phyloP scores from a whole-genome alignment of 2,329 filamentous ascomycete species.

The Ophiocordyceps camponoti-leonardi region DNA sequence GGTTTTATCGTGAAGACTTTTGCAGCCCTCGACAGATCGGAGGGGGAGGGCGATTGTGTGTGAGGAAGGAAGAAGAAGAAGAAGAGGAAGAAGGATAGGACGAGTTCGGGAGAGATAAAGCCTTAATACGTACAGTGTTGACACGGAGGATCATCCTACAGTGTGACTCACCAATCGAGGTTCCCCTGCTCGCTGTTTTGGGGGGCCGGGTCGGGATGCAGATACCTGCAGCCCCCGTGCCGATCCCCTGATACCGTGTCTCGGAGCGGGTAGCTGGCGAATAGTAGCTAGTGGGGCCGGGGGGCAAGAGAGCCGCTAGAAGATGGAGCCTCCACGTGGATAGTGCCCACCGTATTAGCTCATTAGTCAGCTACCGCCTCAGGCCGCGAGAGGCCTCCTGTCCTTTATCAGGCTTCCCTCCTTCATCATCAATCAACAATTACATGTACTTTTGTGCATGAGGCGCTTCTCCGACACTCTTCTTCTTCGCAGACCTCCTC shows the following conservation, averaged over 20 bases:
- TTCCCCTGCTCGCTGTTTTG: background rate
- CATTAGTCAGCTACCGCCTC: no score
- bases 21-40: constrained; percentile 31
- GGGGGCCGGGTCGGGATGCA: background rate
- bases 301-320: background rate
- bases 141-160: background rate
- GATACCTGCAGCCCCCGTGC: no score
- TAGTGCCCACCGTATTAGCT: no score
- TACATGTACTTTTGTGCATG: no score
- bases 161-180: background rate
- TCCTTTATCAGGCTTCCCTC: no score
- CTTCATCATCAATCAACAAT: no score
- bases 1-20: constrained; percentile 19
- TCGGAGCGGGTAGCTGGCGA: background rate
- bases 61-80: constrained; percentile 10
- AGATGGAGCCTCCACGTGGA: background rate
- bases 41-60: constrained; percentile 31
- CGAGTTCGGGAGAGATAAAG: constrained; percentile 1
- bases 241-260: background rate
- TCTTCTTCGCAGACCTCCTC: no score
- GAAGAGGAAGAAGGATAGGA: constrained; percentile 6
- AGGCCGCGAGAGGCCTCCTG: no score
- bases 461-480: no score
- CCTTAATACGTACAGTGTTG: background rate
- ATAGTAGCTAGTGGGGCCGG: background rate